A percentile compares a stretch with the other conserved stretches of the same genome.
Conservation (phyloP, 2,329 filamentous ascomycete genomes). For the Cladosporium sp. region DNA sequence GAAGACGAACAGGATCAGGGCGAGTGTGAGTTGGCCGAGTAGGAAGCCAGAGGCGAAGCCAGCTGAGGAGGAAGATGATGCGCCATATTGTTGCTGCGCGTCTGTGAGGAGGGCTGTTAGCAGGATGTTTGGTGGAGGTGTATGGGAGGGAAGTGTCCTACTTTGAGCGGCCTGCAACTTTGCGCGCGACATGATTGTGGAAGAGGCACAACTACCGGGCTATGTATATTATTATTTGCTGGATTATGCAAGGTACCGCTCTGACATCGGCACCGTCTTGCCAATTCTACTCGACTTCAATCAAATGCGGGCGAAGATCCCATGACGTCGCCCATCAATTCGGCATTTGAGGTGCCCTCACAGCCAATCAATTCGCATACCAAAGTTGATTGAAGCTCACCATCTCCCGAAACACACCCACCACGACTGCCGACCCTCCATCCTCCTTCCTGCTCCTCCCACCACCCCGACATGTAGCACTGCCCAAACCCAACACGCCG, state of each 20-base stretch:
- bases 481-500: conserved; percentile 15
- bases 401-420: conserved; percentile 17
- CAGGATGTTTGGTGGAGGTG: neutral
- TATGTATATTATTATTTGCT: neutral
- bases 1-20: conserved; percentile 87
- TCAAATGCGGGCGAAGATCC: conserved; percentile 20
- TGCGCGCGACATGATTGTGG: conserved; percentile 36
- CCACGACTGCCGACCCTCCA: conserved; percentile 1
- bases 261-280: neutral
- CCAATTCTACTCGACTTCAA: conserved; percentile 12
- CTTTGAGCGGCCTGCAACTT: conserved; percentile 38
- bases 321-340: conserved; percentile 17
- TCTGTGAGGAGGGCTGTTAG: conserved; percentile 21
- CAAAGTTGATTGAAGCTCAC: neutral
- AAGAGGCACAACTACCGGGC: neutral
- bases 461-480: conserved; percentile 19
- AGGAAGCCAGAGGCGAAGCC: conserved; percentile 94
- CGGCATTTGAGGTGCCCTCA: neutral
- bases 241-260: neutral
- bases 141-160: conserved; percentile 8
- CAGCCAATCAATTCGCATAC: neutral
- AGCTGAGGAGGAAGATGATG: conserved; percentile 30
- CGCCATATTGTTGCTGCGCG: conserved; percentile 28
- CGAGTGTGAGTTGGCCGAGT: conserved; percentile 88
- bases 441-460: neutral